Evolutionary conservation across 2,329 filamentous ascomycete species (phyloP).

Genomic region (Aspergillus sp.): DNA sequence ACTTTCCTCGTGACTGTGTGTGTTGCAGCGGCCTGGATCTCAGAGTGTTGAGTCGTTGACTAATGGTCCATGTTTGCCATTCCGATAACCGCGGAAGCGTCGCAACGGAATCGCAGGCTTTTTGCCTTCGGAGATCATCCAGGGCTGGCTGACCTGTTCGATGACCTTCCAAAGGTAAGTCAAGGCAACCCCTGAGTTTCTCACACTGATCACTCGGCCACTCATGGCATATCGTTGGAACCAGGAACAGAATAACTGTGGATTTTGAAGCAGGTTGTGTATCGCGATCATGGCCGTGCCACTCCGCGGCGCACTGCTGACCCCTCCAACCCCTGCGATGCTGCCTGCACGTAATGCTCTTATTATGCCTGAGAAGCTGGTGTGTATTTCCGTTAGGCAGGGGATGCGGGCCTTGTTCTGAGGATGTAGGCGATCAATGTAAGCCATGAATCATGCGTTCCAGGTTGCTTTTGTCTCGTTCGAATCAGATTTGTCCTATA

Average conservation of each 20-base stretch:
- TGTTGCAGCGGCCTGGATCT: neutral
- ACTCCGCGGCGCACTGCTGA: conserved; percentile 22
- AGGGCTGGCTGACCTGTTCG: neutral
- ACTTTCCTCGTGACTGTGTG: neutral
- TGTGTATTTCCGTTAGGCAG: conserved; percentile 17
- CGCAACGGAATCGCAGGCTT: neutral
- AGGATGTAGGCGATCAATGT: neutral
- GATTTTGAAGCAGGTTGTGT: conserved; percentile 13
- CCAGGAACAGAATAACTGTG: neutral
- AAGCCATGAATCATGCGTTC: conserved; percentile 3
- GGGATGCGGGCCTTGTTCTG: neutral
- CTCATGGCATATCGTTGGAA: conserved; percentile 1
- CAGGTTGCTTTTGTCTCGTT: conserved; percentile 14
- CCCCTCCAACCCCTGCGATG: conserved; percentile 27
- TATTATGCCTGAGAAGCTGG: conserved; percentile 9
- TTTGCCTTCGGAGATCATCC: neutral
- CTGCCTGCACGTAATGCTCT: conserved; percentile 22
- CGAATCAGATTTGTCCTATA: conserved; percentile 12
- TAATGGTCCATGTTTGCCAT: neutral
- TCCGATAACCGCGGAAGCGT: neutral
- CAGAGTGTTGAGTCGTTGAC: neutral
- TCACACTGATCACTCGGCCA: neutral
- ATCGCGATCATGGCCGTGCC: conserved; percentile 24
- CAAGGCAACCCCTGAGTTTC: conserved; percentile 1
- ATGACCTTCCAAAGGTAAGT: neutral